Evolutionary conservation across 2,329 filamentous ascomycete species (phyloP).

Genomic region (Teratosphaeria gauchensis): DNA sequence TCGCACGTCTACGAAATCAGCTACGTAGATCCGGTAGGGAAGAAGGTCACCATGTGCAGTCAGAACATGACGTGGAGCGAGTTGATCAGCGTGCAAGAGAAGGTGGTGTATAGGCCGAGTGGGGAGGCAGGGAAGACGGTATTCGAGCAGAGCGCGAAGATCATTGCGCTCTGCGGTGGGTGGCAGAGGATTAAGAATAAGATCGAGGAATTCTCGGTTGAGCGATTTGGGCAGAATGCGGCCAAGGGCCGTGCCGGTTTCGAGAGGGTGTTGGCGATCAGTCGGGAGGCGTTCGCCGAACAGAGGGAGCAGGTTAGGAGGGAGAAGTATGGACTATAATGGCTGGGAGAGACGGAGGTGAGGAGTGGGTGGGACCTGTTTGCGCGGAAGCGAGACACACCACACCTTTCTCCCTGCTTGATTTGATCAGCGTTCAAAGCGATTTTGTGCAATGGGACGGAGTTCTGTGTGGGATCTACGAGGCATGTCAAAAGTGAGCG

Average conservation of each 20-base stretch:
- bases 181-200: slow-evolving; percentile 96
- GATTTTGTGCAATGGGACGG: not conserved
- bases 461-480: not conserved
- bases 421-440: not conserved
- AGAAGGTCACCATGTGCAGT: slow-evolving; percentile 93
- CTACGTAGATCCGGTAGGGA: slow-evolving; percentile 74
- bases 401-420: not conserved
- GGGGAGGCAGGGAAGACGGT: slow-evolving; percentile 51
- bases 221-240: slow-evolving; percentile 85
- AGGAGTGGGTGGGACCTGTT: not conserved
- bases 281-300: slow-evolving; percentile 80
- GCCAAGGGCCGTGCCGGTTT: slow-evolving; percentile 86
- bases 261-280: slow-evolving; percentile 89
- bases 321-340: slow-evolving; percentile 3
- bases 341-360: not conserved
- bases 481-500: not conserved
- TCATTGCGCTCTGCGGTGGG: slow-evolving; percentile 87
- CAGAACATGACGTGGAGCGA: slow-evolving; percentile 92
- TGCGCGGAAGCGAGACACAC: too few species aligned
- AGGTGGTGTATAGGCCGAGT: slow-evolving; percentile 44
- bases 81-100: slow-evolving; percentile 84
- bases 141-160: slow-evolving; percentile 82
- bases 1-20: slow-evolving; percentile 91
- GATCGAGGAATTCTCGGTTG: slow-evolving; percentile 86
- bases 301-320: slow-evolving; percentile 54